A percentile compares a stretch with the other conserved stretches of the same genome.
Conservation (phyloP, 176 grass and related monocot species). For the Triticum urartu region DNA sequence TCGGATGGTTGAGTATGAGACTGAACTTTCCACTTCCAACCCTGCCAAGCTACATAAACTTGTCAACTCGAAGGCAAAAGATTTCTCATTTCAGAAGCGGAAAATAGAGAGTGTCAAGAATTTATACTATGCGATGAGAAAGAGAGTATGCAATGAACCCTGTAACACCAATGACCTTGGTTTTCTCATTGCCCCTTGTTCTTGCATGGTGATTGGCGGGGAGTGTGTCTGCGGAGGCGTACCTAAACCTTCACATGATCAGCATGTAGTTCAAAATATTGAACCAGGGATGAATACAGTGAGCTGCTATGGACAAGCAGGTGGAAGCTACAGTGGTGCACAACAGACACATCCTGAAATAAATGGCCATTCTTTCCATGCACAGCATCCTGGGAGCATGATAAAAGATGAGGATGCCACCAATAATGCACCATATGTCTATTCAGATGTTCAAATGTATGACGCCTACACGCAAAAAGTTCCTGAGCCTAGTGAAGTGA, state of each 20-base stretch:
- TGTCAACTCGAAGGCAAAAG: slow-evolving; percentile 60
- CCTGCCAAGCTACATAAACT: slow-evolving; percentile 51
- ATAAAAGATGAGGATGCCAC: slow-evolving; percentile 30
- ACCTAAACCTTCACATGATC: slow-evolving; percentile 34
- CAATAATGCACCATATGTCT: slow-evolving; percentile 34
- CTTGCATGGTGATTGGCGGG: slow-evolving; percentile 30
- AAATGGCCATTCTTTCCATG: slow-evolving; percentile 50
- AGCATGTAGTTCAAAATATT: slow-evolving; percentile 38
- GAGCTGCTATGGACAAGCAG: slow-evolving; percentile 38
- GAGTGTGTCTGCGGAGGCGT: slow-evolving; percentile 36
- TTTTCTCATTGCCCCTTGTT: slow-evolving; percentile 47
- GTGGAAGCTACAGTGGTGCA: slow-evolving; percentile 29
- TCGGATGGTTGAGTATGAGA: slow-evolving; percentile 54
- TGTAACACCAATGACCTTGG: slow-evolving; percentile 41
- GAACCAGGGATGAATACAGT: slow-evolving; percentile 35
- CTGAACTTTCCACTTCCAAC: slow-evolving; percentile 51
- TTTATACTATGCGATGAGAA: slow-evolving; percentile 59
- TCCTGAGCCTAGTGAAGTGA: slow-evolving; percentile 32
- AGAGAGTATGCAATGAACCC: slow-evolving; percentile 50
- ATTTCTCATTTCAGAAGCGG: slow-evolving; percentile 58
- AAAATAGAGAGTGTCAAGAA: slow-evolving; percentile 60
- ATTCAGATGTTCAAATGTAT: slow-evolving; percentile 47
- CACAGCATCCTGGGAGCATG: slow-evolving; percentile 41
- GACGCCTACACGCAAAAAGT: slow-evolving; percentile 33
- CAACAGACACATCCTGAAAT: slow-evolving; percentile 40